These are phyloP conservation scores for Penicillium robsamsonii DNA, from an alignment of 495 filamentous ascomycete species.

Conservation along the genomic window DNA sequence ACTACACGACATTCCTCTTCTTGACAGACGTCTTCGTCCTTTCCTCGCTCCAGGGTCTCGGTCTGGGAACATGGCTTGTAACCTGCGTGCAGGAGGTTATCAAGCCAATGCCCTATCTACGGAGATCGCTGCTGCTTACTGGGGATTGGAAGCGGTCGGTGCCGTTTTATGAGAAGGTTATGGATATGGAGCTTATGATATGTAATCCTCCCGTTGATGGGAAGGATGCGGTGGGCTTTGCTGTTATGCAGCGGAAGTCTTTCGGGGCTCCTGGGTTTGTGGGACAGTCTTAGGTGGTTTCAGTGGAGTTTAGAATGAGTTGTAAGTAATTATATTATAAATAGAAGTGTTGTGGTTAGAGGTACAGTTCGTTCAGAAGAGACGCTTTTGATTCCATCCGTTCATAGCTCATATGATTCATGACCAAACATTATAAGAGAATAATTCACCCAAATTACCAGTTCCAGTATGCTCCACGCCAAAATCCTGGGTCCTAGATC, in stretches of 20 bases:
- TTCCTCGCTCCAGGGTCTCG: constrained; percentile 53
- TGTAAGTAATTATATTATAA: not conserved
- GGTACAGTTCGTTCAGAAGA: not conserved
- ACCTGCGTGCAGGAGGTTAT: constrained; percentile 55
- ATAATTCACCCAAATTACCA: not conserved
- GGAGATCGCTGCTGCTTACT: constrained; percentile 53
- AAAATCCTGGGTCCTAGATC: not conserved
- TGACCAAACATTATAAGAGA: constrained; percentile 7
- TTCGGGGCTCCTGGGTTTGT: constrained; percentile 7
- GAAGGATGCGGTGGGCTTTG: constrained; percentile 8
- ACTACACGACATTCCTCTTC: constrained; percentile 63
- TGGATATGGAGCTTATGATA: constrained; percentile 46
- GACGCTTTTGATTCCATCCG: not conserved
- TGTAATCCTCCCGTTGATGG: constrained; percentile 21
- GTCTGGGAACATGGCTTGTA: constrained; percentile 63
- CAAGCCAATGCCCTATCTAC: constrained; percentile 51
- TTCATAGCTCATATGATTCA: constrained; percentile 7
- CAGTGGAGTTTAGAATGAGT: not conserved
- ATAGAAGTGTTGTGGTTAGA: not conserved
- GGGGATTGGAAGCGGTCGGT: constrained; percentile 29
- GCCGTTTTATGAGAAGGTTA: constrained; percentile 44
- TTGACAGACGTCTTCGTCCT: constrained; percentile 68
- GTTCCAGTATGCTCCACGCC: not conserved
- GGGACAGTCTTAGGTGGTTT: not conserved
- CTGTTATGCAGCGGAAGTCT: constrained; percentile 28